Evolutionary conservation across 345 rosid species (phyloP), one percentile per base, ranked within the genome.

Genomic region (Rhodamnia rubescens): DNA sequence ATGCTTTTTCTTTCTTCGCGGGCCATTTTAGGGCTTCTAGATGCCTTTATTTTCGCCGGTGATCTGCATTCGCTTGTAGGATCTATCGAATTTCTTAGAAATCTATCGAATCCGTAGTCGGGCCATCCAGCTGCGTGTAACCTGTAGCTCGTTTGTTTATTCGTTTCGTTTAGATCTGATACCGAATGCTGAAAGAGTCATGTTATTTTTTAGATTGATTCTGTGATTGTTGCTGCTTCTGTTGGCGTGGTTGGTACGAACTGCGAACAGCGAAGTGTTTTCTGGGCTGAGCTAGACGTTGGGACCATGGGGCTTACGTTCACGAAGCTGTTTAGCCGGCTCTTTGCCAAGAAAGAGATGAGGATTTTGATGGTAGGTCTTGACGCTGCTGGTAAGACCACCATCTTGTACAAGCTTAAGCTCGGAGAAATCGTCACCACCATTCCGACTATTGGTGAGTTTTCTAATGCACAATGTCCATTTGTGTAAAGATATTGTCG

Each of bases 341-440:
- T 94, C 42, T 94, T 94, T 85, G 93, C 95, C 51, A 94, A 93
- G 94, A 93, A 83, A 92, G 95, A 94, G 91, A 93, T 94, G 95
- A 81, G 95, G 55, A 94, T 94, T 92, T 90, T 94, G 89, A 94
- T 94, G 97, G 95, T 94, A 47, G 97, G 97, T 91, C 95, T 94
- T 24, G 97, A 94, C 86, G 96, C 95, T 42, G 95, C 96, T 57
- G 97, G 97, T 91, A 94, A 94, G 90, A 94, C 97, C 87, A 94
- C 96, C 12, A 94, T 92, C 83, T 26, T 94, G 84, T 94, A 93
- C 89, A 94, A 94, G 93, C 94, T 94, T 42, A 94, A 93, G 92
- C 96, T 94, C 55, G 96, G 97, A 5, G 96, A 93, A 86, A 94
- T 94, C 49, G 97, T 94, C 87, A 93, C 97, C 87, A 93, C 96